Conservation (phyloP, 495 filamentous ascomycete species). For the Hyaloscypha hepaticicola region DNA sequence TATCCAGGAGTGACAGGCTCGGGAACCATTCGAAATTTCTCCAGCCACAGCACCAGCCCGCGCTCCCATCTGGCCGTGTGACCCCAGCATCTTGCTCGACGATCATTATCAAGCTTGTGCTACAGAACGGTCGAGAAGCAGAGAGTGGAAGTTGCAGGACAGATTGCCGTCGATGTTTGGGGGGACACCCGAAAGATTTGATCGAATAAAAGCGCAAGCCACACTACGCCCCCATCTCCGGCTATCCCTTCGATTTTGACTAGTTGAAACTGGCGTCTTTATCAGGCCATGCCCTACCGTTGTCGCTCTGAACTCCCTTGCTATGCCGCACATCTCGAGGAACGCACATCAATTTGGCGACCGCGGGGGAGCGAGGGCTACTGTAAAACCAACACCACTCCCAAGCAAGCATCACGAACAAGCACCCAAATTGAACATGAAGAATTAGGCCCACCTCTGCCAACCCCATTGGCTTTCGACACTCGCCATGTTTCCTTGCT, state of each 20-base stretch:
- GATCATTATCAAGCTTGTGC: constrained; percentile 3
- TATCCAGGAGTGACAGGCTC: constrained; percentile 6
- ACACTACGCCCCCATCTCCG: background rate
- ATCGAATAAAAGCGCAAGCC: constrained; percentile 11
- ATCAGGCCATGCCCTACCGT: constrained; percentile 1
- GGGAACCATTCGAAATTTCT: constrained; percentile 6
- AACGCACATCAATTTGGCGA: background rate
- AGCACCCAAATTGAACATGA: background rate
- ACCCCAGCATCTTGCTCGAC: background rate
- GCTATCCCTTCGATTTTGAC: background rate
- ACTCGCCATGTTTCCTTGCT: background rate
- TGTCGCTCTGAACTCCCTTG: background rate
- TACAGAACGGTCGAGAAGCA: constrained; percentile 10
- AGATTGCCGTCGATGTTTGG: background rate
- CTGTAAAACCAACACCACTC: background rate
- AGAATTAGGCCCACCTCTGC: background rate
- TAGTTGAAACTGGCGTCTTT: background rate
- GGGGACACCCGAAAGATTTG: background rate
- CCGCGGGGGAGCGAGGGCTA: background rate
- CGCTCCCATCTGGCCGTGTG: background rate
- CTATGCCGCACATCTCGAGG: background rate
- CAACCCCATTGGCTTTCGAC: background rate
- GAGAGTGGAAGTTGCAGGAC: background rate
- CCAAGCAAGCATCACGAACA: background rate
- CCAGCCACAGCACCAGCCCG: background rate